A percentile compares a stretch with the other conserved stretches of the same genome.
These are phyloP conservation scores for Lavandula angustifolia DNA, from an alignment of 257 asterid genomes.

Conservation along the genomic window DNA sequence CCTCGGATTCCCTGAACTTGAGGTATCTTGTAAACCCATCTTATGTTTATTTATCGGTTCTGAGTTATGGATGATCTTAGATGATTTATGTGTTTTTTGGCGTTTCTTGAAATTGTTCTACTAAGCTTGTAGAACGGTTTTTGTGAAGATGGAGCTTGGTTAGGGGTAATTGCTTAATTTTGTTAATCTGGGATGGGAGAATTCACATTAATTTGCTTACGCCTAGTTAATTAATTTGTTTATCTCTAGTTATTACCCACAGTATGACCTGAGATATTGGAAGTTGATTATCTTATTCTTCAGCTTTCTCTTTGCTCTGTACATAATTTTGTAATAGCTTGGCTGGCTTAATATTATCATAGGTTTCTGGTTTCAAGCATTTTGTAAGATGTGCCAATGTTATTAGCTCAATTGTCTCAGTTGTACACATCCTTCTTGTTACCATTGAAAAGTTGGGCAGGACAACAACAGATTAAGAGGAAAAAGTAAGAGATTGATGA, in stretches of 20 bases:
- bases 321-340: not conserved
- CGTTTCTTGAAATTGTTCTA: conserved; percentile 9
- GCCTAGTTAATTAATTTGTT: too few relatives aligned
- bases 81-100: conserved; percentile 14
- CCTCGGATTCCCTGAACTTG: conserved; percentile 49
- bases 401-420: not conserved
- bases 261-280: too few relatives aligned
- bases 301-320: not conserved
- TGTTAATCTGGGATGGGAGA: not conserved
- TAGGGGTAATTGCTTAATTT: conserved; percentile 7
- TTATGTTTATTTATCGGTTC: not conserved
- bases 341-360: not conserved
- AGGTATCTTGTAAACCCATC: conserved; percentile 45
- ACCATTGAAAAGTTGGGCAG: not conserved
- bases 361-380: conserved; percentile 2
- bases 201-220: not conserved
- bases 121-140: too few relatives aligned
- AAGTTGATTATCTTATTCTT: not conserved
- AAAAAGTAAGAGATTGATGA: not conserved
- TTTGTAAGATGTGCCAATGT: not conserved
- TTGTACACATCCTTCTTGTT: not conserved
- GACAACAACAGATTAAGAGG: not conserved
- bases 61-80: conserved; percentile 1
- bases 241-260: too few relatives aligned
- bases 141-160: not conserved